Percentiles rank a stretch among this genome's conserved stretches.
These are phyloP conservation scores for Sutorius australiensis DNA, from an alignment of 768 basidiomycete species.

Conservation along the genomic window DNA sequence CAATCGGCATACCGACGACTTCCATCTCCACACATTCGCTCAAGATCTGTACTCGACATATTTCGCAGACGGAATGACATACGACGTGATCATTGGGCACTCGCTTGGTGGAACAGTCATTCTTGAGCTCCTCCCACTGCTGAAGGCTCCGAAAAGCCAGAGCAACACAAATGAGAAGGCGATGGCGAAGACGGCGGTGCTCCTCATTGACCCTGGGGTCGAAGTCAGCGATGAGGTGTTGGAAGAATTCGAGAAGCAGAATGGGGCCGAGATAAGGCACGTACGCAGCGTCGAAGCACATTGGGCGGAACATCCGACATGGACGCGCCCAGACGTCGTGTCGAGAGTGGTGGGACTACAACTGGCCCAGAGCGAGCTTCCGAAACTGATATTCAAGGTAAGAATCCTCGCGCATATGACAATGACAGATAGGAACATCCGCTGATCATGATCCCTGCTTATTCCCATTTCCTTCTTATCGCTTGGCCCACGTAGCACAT, in stretches of 20 bases:
- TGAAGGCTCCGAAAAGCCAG: background rate
- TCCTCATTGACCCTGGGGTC: conserved; percentile 17
- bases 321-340: conserved; percentile 14
- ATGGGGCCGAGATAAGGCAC: background rate
- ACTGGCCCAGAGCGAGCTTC: conserved; percentile 4
- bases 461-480: background rate
- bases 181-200: background rate
- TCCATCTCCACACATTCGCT: conserved; percentile 9
- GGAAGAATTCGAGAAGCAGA: background rate
- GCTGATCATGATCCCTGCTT: background rate
- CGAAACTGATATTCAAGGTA: conserved; percentile 7
- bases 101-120: conserved; percentile 12
- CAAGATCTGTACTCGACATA: conserved; percentile 15
- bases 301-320: background rate
- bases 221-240: background rate
- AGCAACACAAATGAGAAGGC: background rate
- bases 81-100: conserved; percentile 14
- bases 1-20: background rate
- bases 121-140: conserved; percentile 9
- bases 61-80: conserved; percentile 4
- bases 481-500: conserved; percentile 7
- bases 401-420: background rate
- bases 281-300: background rate
- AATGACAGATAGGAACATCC: too few species aligned
- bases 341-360: conserved; percentile 10